Evolutionary conservation across 2,329 filamentous ascomycete genomes (phyloP).

Genomic region (Nothophaeocryptopus gaeumannii): DNA sequence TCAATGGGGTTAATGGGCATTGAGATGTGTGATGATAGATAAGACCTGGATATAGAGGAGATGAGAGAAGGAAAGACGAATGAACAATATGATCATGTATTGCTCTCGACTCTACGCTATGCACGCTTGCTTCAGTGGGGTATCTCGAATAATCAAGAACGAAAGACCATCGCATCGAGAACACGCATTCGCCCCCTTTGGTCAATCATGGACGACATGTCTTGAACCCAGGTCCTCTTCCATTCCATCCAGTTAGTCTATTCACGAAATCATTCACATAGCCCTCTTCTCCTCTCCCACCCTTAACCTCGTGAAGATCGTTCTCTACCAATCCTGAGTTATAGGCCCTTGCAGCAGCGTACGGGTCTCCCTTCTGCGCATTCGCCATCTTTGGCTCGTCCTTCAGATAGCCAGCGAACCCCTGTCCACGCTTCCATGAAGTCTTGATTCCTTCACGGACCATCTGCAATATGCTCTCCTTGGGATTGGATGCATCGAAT

Average conservation of each 20-base stretch:
- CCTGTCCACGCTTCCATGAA: constrained; percentile 8
- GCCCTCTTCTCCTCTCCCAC: constrained; percentile 1
- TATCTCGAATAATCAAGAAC: too few relatives aligned
- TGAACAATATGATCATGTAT: too few relatives aligned
- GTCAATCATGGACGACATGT: background rate
- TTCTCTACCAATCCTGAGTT: constrained; percentile 7
- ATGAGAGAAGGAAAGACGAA: too few relatives aligned
- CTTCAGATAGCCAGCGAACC: constrained; percentile 10
- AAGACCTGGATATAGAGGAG: too few relatives aligned
- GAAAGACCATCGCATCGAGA: too few relatives aligned
- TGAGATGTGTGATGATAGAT: too few relatives aligned
- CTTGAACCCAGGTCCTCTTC: constrained; percentile 11
- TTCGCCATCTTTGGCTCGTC: constrained; percentile 8
- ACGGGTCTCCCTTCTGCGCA: constrained; percentile 9
- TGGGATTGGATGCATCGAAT: constrained; percentile 13
- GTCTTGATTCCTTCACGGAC: constrained; percentile 22
- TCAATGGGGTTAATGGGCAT: too few relatives aligned
- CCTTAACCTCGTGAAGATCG: constrained; percentile 7
- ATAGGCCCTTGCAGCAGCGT: constrained; percentile 17
- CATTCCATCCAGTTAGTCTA: constrained; percentile 27
- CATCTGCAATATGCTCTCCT: constrained; percentile 21
- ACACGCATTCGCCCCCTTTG: too few relatives aligned
- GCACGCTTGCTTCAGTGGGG: too few relatives aligned
- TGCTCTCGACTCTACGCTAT: too few relatives aligned
- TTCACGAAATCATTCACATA: constrained; percentile 28